Evolutionary conservation across 23 red algal species (phyloP).

Genomic region (Gracilariopsis chorda): DNA sequence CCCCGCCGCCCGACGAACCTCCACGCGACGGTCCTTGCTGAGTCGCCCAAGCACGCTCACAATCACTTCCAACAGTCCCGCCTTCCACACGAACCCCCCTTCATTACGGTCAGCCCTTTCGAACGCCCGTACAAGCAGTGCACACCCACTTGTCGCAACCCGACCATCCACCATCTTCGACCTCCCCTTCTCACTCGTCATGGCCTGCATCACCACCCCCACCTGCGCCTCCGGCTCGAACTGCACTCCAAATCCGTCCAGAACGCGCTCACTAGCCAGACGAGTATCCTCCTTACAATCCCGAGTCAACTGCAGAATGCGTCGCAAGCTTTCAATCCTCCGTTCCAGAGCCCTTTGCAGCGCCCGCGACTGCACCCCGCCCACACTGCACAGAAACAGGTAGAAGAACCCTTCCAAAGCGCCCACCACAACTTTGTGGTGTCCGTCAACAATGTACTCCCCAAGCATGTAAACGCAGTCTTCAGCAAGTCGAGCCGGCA

Average conservation of each 20-base stretch:
- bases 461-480: not conserved
- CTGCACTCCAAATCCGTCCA: slow-evolving; percentile 43
- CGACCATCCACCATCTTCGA: not conserved
- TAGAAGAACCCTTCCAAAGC: slow-evolving; percentile 47
- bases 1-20: slow-evolving; percentile 3
- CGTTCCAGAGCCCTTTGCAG: slow-evolving; percentile 25
- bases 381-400: slow-evolving; percentile 41
- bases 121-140: slow-evolving; percentile 1
- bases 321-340: not conserved
- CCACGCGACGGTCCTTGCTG: not conserved
- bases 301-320: not conserved
- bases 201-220: slow-evolving; percentile 11
- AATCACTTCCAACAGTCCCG: not conserved
- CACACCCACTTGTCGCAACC: slow-evolving; percentile 12
- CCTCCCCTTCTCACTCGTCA: not conserved
- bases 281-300: slow-evolving; percentile 3
- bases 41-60: not conserved
- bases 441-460: slow-evolving; percentile 2
- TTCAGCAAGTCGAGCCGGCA: slow-evolving; percentile 19
- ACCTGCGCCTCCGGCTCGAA: slow-evolving; percentile 35
- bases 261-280: slow-evolving; percentile 19
- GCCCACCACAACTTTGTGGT: not conserved
- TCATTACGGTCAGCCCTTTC: not conserved
- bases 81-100: slow-evolving; percentile 45
- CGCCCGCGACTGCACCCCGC: not conserved